A percentile compares a stretch with the other conserved stretches of the same genome.
Evolutionary conservation across 495 filamentous ascomycete species (phyloP).

Genomic region (Glonium stellatum): DNA sequence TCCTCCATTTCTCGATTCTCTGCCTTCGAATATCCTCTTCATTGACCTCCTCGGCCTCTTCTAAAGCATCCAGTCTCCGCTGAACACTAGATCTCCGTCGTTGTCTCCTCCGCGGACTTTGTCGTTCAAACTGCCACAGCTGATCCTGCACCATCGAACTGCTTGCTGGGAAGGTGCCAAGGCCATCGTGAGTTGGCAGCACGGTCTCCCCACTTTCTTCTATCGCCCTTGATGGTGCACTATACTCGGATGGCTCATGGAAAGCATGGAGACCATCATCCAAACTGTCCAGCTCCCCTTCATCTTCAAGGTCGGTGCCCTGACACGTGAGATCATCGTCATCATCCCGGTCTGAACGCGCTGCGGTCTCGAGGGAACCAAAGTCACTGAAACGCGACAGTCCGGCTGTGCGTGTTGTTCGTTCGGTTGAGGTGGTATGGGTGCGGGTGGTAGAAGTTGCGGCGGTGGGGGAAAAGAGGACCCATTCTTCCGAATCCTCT

Average conservation of each 20-base stretch:
- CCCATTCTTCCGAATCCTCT: conserved; percentile 85
- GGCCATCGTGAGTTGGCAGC: conserved; percentile 82
- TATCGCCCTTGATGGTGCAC: conserved; percentile 41
- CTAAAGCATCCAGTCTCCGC: conserved; percentile 57
- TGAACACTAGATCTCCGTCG: conserved; percentile 55
- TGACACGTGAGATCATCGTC: conserved; percentile 43
- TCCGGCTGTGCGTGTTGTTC: conserved; percentile 63
- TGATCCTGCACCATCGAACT: conserved; percentile 56
- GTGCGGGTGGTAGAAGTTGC: conserved; percentile 56
- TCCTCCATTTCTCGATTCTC: conserved; percentile 82
- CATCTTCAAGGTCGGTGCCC: conserved; percentile 40
- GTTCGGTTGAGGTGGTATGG: conserved; percentile 64
- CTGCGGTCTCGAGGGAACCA: conserved; percentile 68
- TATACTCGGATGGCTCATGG: conserved; percentile 54
- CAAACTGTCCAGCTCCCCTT: conserved; percentile 75
- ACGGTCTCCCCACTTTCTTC: conserved; percentile 54
- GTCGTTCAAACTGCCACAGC: conserved; percentile 76
- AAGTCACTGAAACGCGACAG: conserved; percentile 76
- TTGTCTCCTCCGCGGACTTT: conserved; percentile 57
- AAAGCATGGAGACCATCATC: conserved; percentile 87
- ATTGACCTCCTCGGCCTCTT: conserved; percentile 49
- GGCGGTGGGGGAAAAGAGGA: conserved; percentile 79
- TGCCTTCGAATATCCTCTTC: conserved; percentile 62
- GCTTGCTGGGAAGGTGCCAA: conserved; percentile 69
- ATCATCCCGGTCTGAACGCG: conserved; percentile 46